These are phyloP conservation scores for Penicillium sclerotiorum DNA, from an alignment of 2,329 filamentous ascomycete species.

Conservation along the genomic window DNA sequence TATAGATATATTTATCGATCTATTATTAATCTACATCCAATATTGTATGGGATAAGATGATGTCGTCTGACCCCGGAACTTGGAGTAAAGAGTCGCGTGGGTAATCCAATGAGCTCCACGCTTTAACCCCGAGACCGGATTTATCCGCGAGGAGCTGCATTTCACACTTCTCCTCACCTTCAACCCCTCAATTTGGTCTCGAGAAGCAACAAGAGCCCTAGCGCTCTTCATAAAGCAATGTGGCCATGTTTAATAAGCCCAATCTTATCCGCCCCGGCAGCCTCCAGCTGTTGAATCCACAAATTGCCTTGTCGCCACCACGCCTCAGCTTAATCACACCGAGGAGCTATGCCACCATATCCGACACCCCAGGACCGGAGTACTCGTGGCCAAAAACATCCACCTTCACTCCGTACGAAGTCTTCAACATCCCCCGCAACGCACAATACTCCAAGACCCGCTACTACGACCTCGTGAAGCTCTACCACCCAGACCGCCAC, in stretches of 20 bases:
- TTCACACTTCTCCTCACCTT: not conserved
- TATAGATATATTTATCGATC: no score
- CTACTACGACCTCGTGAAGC: constrained; percentile 90
- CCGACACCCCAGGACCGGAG: constrained; percentile 32
- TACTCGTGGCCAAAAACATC: constrained; percentile 48
- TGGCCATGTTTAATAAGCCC: constrained; percentile 53
- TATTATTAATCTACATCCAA: no score
- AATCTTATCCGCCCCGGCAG: constrained; percentile 42
- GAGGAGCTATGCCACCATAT: constrained; percentile 38
- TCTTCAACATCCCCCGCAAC: constrained; percentile 66
- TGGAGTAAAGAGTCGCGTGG: not conserved
- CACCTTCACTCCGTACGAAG: constrained; percentile 78
- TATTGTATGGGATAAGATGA: no score
- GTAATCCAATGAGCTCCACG: no score
- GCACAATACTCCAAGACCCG: constrained; percentile 77
- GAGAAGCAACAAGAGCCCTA: constrained; percentile 17
- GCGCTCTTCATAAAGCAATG: constrained; percentile 33
- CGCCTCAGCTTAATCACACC: constrained; percentile 26
- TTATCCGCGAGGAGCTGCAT: not conserved
- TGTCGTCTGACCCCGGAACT: not conserved
- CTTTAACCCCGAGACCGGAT: not conserved
- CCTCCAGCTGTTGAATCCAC: constrained; percentile 37
- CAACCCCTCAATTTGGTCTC: not conserved
- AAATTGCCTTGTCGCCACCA: constrained; percentile 21
- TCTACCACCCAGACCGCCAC: constrained; percentile 86